Percentiles rank a stretch among this genome's conserved stretches.
Evolutionary conservation across 1,284 basidiomycete genomes (phyloP).

Genomic region (Pterulicium gracile): DNA sequence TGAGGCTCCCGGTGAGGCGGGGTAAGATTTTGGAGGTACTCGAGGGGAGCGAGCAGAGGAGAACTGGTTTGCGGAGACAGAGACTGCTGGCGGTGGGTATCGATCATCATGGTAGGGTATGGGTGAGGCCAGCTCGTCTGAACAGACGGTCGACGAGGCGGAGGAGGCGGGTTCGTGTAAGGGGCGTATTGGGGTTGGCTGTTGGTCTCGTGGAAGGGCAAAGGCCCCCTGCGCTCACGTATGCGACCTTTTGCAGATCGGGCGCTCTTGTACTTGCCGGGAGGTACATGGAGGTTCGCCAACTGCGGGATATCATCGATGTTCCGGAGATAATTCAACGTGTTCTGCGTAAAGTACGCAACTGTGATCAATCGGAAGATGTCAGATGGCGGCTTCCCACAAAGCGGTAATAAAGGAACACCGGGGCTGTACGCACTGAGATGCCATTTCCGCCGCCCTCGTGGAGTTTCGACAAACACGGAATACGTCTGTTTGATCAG

Average conservation of each 20-base stretch:
- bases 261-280: conserved; percentile 52
- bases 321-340: conserved; percentile 40
- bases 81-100: background rate
- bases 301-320: conserved; percentile 50
- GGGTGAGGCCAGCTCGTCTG: background rate
- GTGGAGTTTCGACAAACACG: conserved; percentile 50
- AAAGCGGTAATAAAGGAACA: conserved; percentile 6
- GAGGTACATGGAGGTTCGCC: conserved; percentile 40
- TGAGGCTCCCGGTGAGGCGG: conserved; percentile 35
- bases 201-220: conserved; percentile 2
- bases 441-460: conserved; percentile 67
- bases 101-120: conserved; percentile 3
- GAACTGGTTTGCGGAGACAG: conserved; percentile 1
- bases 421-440: conserved; percentile 46
- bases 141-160: conserved; percentile 1
- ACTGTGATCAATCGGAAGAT: conserved; percentile 28
- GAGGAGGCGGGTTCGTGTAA: conserved; percentile 8
- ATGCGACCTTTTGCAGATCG: conserved; percentile 38
- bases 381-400: conserved; percentile 1
- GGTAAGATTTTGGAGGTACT: conserved; percentile 39
- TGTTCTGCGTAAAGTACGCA: conserved; percentile 60
- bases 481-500: conserved; percentile 76
- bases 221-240: conserved; percentile 13
- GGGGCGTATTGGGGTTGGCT: conserved; percentile 2
- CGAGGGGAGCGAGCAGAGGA: conserved; percentile 29